These are phyloP conservation scores for Alternaria brassicicola DNA, from an alignment of 2,329 filamentous ascomycete genomes.

Conservation along the genomic window DNA sequence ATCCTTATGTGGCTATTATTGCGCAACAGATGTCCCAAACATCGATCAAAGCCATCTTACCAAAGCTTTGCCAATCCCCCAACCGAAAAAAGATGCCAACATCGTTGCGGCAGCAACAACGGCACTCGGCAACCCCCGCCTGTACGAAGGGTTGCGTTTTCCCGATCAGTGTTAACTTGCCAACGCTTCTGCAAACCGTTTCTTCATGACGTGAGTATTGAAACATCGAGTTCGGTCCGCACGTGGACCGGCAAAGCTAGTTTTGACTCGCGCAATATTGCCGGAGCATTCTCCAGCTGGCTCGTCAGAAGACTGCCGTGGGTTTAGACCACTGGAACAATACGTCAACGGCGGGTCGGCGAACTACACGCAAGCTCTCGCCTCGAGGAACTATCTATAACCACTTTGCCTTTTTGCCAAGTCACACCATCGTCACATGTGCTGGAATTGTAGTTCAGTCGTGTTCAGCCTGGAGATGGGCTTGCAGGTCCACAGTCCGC, in stretches of 20 bases:
- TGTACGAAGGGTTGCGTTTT: constrained; percentile 1
- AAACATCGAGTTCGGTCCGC: constrained; percentile 13
- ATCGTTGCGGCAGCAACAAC: background rate
- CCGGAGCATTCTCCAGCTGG: constrained; percentile 9
- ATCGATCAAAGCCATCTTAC: background rate
- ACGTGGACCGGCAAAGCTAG: constrained; percentile 12
- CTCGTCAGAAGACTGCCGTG: constrained; percentile 1
- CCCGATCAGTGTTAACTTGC: constrained; percentile 4
- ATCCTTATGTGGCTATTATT: constrained; percentile 5
- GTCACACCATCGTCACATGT: background rate
- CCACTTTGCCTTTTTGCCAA: background rate
- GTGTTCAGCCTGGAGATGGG: background rate
- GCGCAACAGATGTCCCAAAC: background rate
- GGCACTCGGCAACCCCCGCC: background rate
- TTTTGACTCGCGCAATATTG: constrained; percentile 17
- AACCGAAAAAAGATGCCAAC: background rate
- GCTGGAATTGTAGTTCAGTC: background rate
- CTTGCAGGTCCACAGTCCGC: no score
- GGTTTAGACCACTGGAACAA: constrained; percentile 1
- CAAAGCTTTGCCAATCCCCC: background rate
- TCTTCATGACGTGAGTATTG: constrained; percentile 16
- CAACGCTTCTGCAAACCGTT: constrained; percentile 14
- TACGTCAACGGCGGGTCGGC: background rate
- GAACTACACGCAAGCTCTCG: background rate
- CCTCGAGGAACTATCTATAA: background rate